These are phyloP conservation scores for Piper betle DNA, from an alignment of 164 flowering plant genomes.

Conservation along the genomic window DNA sequence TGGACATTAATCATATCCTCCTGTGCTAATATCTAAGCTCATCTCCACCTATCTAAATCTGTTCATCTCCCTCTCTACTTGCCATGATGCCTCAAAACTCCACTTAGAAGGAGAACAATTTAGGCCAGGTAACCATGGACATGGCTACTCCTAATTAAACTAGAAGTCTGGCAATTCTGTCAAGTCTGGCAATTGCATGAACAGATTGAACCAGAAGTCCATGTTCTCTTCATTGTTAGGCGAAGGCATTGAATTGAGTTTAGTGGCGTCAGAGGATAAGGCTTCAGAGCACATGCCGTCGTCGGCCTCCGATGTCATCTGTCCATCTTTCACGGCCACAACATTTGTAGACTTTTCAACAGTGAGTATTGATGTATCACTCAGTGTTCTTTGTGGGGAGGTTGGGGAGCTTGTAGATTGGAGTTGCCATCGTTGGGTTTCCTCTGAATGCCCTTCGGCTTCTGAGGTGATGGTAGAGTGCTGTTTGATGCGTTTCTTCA, in stretches of 20 bases:
- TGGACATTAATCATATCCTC: no score
- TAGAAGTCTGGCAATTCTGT: conserved; percentile 4
- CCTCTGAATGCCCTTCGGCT: no score
- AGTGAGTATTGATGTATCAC: conserved; percentile 3
- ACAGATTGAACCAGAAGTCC: conserved; percentile 51
- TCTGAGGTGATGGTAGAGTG: conserved; percentile 4
- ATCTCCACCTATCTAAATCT: no score
- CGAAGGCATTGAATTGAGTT: not conserved
- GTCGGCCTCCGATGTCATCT: conserved; percentile 17
- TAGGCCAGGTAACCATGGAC: no score
- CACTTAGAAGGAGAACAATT: no score
- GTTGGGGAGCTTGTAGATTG: not conserved
- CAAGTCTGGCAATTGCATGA: conserved; percentile 27
- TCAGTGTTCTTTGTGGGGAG: conserved; percentile 22
- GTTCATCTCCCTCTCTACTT: no score
- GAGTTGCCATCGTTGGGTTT: not conserved
- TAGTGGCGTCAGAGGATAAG: not conserved
- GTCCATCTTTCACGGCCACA: conserved; percentile 8
- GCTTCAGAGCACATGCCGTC: conserved; percentile 43
- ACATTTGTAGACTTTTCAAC: conserved; percentile 4
- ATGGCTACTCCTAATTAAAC: not conserved
- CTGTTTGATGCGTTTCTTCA: conserved; percentile 21
- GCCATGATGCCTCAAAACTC: no score
- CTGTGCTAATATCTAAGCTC: no score
- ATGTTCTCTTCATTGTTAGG: conserved; percentile 10